Base-by-base conservation (phyloP, 179 eudicot species). In the Drosera spatulata region DNA sequence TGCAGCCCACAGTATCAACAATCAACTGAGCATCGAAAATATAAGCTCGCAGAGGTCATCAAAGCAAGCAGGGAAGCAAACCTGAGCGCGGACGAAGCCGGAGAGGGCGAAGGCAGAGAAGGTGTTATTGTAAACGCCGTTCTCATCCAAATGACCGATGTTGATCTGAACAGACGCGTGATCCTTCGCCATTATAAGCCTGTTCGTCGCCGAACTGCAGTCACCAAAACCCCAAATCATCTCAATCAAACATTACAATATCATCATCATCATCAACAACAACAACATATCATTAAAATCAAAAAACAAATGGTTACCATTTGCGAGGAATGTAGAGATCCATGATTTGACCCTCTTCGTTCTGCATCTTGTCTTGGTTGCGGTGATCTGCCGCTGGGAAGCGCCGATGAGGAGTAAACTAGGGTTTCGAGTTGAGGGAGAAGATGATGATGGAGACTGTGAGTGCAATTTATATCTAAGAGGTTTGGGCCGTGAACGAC, bases 241-340 rank as follows among this genome's bases (percentile, higher is more conserved):
- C 8, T 56, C 38, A 52, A 43, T 51, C 53, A 10, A 39, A 22
- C 33, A 22, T 22, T 41, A 50, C 14, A 6, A 0, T 53, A 44
- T 10, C 53, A 8, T 39, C 52, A 39, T 22, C 33, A 38, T 8
- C 14, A 39, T 22, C 33, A 38, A 7, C 14, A 1, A 12, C 12
- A 53, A 15, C 47, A 50, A 4, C 22, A 41, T 12, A 55, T 15
- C 3, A 62, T 10, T 3, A 12, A n/a, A 1, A 37, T 22, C 1
- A 22, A 22, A 22, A 22, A 22, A 22, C 33, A 22, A 4, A 8
- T 51, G 48, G 53, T 64, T 64, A 81, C 76, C 85, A 78, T 64
- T 78, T 81, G 62, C 78, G 61, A 3, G 83, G 82, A 39, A 81
- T 69, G 74, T 81, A 73, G 45, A 75, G 81, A 61, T 73, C 79